Evolutionary conservation across 2,329 filamentous ascomycete genomes (phyloP).

Genomic region (Venturia oleaginea): DNA sequence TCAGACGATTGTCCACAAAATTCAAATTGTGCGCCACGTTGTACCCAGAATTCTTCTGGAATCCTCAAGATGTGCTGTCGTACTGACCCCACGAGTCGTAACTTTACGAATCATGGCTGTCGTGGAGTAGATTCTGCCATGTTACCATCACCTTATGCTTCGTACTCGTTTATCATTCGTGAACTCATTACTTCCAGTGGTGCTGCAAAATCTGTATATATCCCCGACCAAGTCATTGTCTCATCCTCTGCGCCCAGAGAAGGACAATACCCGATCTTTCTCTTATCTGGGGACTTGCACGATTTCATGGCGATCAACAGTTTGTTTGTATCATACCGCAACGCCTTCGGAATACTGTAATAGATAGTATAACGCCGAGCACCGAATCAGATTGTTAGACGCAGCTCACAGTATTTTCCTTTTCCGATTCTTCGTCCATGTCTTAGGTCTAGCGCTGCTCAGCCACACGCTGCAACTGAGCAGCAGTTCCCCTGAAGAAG

Average conservation of each 20-base stretch:
- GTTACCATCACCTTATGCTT: not conserved
- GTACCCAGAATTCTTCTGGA: not conserved
- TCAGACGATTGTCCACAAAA: not conserved
- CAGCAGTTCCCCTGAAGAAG: slow-evolving; percentile 3
- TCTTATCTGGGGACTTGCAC: not conserved
- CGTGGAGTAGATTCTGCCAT: not conserved
- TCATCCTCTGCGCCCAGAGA: not conserved
- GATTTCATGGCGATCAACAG: not conserved
- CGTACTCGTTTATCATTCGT: not conserved
- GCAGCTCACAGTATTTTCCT: not conserved
- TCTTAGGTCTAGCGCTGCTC: not conserved
- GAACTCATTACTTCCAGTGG: not conserved
- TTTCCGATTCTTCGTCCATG: not conserved
- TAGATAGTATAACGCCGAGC: not conserved
- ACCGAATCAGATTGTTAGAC: not conserved
- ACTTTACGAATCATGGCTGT: not conserved
- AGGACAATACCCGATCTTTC: not conserved
- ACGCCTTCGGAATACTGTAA: not conserved
- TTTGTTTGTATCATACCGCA: not conserved
- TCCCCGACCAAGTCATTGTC: not conserved
- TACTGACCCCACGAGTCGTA: not conserved
- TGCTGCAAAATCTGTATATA: not conserved
- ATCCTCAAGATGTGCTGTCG: not conserved
- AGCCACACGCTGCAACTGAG: not conserved
- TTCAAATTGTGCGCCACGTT: not conserved